Evolutionary conservation across 106 monocot genomes (phyloP).

Genomic region (Allium fistulosum): DNA sequence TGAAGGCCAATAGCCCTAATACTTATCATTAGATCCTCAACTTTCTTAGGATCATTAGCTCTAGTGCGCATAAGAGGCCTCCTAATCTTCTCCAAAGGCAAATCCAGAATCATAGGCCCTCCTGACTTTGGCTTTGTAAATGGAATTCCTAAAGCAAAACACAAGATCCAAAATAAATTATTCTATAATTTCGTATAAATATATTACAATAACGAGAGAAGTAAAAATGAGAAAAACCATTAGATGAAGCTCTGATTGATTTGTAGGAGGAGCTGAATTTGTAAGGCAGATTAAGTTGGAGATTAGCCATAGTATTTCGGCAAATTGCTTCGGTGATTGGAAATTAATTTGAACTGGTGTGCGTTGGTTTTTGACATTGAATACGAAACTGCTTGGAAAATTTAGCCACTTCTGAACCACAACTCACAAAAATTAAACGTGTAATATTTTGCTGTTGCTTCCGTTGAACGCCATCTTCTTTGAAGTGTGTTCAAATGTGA

Average conservation of each 20-base stretch:
- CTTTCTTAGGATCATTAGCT: slow-evolving; percentile 77
- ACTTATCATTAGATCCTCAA: slow-evolving; percentile 91
- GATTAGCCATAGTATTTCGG: slow-evolving; percentile 27
- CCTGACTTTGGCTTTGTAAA: slow-evolving; percentile 64
- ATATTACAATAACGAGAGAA: not conserved
- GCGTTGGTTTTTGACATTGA: too few species aligned
- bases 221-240: slow-evolving; percentile 19
- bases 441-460: too few species aligned
- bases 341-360: too few species aligned
- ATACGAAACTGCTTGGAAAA: too few species aligned
- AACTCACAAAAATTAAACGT: too few species aligned
- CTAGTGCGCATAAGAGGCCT: slow-evolving; percentile 83
- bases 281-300: slow-evolving; percentile 20
- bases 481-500: too few species aligned
- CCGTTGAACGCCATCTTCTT: too few species aligned
- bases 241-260: slow-evolving; percentile 32
- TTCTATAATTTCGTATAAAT: not conserved
- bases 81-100: slow-evolving; percentile 79
- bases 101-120: slow-evolving; percentile 58
- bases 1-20: slow-evolving; percentile 80
- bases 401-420: too few species aligned
- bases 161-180: not conserved
- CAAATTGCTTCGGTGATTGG: too few species aligned
- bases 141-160: slow-evolving; percentile 43
- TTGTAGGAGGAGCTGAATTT: not conserved